Percentiles rank a stretch among this genome's conserved stretches.
Evolutionary conservation across 805 yeast genomes (phyloP).

Genomic region (Schizosaccharomyces lindneri): DNA sequence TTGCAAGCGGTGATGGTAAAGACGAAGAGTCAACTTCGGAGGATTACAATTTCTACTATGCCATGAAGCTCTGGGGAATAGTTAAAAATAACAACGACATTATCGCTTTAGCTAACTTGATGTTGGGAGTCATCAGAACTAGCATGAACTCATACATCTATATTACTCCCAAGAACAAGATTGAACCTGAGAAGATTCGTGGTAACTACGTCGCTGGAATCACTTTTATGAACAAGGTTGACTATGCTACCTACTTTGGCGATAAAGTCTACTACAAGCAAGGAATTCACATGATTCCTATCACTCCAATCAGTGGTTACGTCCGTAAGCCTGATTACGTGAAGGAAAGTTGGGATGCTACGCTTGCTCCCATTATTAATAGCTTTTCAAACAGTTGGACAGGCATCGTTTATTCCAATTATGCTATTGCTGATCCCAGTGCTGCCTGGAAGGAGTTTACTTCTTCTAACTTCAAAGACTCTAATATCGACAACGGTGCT

Average conservation of each 20-base stretch:
- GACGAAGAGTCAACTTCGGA: conserved; percentile 52
- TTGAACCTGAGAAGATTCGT: conserved; percentile 27
- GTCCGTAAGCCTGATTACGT: conserved; percentile 29
- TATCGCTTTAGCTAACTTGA: conserved; percentile 30
- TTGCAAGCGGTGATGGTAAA: conserved; percentile 38
- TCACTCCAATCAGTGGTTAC: conserved; percentile 34
- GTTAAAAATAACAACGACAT: conserved; percentile 28
- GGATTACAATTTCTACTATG: conserved; percentile 45
- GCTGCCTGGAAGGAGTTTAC: conserved; percentile 39
- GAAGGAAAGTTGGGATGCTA: conserved; percentile 31
- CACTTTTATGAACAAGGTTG: conserved; percentile 44
- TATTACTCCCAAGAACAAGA: conserved; percentile 17
- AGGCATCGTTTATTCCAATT: conserved; percentile 45
- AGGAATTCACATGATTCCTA: conserved; percentile 59
- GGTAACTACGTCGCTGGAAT: conserved; percentile 45
- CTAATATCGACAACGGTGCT: conserved; percentile 58
- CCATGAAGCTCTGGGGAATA: conserved; percentile 42
- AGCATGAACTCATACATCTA: conserved; percentile 33
- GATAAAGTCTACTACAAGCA: conserved; percentile 33
- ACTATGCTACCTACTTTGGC: conserved; percentile 53
- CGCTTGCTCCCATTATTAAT: conserved; percentile 20
- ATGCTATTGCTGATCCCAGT: conserved; percentile 47
- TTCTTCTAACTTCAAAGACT: conserved; percentile 25
- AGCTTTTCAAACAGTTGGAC: conserved; percentile 31
- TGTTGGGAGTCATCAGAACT: conserved; percentile 29